phyloP scores from a whole-genome alignment of 2,329 filamentous ascomycete species.

The Beauveria pseudobassiana region DNA sequence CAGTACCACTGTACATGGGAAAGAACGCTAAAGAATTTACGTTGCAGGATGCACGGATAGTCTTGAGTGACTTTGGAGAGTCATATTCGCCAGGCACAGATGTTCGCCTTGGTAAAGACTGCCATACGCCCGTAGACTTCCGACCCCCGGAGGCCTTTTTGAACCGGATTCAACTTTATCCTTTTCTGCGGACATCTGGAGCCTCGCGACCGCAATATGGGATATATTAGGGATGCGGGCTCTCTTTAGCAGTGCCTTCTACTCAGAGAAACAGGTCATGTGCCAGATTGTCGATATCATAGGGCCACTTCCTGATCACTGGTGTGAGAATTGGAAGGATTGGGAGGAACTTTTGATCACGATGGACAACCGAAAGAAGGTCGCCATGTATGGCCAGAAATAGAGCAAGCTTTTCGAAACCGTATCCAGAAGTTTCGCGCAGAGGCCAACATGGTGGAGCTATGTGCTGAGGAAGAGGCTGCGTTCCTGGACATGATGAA shows the following conservation, averaged over 20 bases:
- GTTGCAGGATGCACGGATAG: background rate
- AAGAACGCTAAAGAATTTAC: background rate
- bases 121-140: background rate
- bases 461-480: constrained; percentile 4
- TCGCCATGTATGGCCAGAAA: background rate
- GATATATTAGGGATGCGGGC: constrained; percentile 6
- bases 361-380: background rate
- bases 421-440: constrained; percentile 11
- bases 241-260: background rate
- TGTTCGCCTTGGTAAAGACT: background rate
- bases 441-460: constrained; percentile 4
- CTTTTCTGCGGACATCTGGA: constrained; percentile 8
- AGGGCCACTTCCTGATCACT: constrained; percentile 10
- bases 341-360: background rate
- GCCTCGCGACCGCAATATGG: constrained; percentile 5
- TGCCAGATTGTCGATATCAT: constrained; percentile 8
- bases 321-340: constrained; percentile 8
- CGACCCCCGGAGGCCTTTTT: background rate
- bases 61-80: constrained; percentile 3
- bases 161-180: background rate
- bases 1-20: background rate
- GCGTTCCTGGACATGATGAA: constrained; percentile 13
- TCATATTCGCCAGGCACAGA: background rate
- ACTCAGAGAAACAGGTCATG: background rate
- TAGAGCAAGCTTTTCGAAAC: constrained; percentile 2